phyloP scores from a whole-genome alignment of 1,139 yeast species.

The Lodderomyces beijingensis region DNA sequence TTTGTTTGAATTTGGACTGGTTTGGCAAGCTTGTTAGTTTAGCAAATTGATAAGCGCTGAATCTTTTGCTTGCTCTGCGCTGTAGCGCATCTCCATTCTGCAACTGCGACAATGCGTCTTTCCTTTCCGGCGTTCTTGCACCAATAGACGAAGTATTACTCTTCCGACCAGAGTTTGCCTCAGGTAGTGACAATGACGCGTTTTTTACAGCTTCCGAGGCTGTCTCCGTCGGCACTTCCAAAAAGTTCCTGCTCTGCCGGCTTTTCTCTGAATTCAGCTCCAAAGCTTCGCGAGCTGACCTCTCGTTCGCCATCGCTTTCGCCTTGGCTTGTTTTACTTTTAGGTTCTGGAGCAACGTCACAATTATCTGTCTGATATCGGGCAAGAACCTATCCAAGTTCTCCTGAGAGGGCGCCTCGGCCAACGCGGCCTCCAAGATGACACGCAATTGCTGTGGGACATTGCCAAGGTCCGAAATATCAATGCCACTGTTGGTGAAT shows the following conservation, averaged over 20 bases:
- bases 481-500: conserved; percentile 36
- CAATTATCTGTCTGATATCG: conserved; percentile 80
- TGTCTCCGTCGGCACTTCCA: neutral
- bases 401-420: conserved; percentile 82
- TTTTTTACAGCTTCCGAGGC: neutral
- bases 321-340: conserved; percentile 71
- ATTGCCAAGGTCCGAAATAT: conserved; percentile 40
- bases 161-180: too few species aligned
- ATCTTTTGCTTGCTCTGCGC: conserved; percentile 87
- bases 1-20: conserved; percentile 6
- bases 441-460: conserved; percentile 49
- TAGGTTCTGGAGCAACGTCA: conserved; percentile 71
- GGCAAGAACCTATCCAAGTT: conserved; percentile 81
- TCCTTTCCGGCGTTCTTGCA: conserved; percentile 4
- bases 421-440: conserved; percentile 80
- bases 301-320: conserved; percentile 30
- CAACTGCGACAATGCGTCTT: conserved; percentile 66
- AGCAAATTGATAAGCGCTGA: conserved; percentile 90
- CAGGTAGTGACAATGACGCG: neutral
- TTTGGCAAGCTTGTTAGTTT: conserved; percentile 50
- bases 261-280: neutral
- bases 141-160: neutral
- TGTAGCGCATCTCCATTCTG: conserved; percentile 80
- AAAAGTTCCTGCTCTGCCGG: neutral
- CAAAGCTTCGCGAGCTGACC: conserved; percentile 7